Conservation (phyloP, 192 early-diverging fungal genomes). For the Tieghemiomyces parasiticus region DNA sequence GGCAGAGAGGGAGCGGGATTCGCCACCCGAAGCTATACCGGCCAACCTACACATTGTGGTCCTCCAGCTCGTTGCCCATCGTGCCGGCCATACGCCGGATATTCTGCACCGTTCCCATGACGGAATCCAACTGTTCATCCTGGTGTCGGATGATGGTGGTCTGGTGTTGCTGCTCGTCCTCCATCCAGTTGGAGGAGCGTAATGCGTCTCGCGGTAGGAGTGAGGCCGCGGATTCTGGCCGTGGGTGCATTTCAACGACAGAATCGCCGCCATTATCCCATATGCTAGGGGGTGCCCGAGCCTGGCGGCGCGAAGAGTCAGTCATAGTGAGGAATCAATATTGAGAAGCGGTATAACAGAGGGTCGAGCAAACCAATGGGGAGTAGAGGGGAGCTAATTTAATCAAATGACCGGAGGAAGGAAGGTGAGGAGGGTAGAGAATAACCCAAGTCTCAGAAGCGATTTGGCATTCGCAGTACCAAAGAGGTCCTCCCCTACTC, state of each 20-base stretch:
- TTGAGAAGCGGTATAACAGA: too few species aligned
- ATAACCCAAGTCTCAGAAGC: too few species aligned
- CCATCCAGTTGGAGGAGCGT: neutral
- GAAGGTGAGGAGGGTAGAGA: too few species aligned
- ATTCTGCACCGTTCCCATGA: slow-evolving; percentile 8
- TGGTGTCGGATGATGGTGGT: slow-evolving; percentile 9
- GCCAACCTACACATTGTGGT: slow-evolving; percentile 6
- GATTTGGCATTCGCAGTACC: too few species aligned
- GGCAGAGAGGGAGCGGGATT: neutral
- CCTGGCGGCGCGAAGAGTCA: too few species aligned
- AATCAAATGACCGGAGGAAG: too few species aligned
- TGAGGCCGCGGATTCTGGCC: neutral
- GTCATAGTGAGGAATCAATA: too few species aligned
- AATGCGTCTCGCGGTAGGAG: neutral
- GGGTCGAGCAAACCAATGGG: too few species aligned
- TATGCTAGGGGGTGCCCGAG: too few species aligned
- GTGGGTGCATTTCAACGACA: neutral
- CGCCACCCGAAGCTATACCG: neutral
- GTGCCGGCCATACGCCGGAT: slow-evolving; percentile 9
- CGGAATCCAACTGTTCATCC: slow-evolving; percentile 8
- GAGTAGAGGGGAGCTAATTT: too few species aligned
- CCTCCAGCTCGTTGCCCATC: slow-evolving; percentile 9
- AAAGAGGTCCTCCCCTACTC: too few species aligned
- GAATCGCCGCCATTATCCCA: too few species aligned
- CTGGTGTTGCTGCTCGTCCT: slow-evolving; percentile 5